These are phyloP conservation scores for Kwoniella bestiolae DNA, from an alignment of 768 basidiomycete species.

Conservation along the genomic window DNA sequence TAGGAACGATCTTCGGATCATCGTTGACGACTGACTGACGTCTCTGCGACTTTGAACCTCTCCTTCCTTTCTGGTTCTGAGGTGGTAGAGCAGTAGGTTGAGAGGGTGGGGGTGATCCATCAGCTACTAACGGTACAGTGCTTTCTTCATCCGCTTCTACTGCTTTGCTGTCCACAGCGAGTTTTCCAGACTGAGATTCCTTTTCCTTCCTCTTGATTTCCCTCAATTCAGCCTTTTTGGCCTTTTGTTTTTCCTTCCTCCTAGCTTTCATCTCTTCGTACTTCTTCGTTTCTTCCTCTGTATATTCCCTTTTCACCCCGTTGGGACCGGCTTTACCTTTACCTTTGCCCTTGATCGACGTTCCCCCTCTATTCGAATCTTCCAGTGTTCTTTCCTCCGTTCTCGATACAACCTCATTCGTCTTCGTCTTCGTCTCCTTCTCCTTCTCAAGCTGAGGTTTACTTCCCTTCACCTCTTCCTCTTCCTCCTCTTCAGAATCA, in stretches of 20 bases:
- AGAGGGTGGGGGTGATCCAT: neutral
- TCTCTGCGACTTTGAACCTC: constrained; percentile 2
- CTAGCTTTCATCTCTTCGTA: constrained; percentile 35
- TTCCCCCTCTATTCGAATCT: constrained; percentile 22
- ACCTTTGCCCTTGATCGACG: neutral
- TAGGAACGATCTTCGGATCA: constrained; percentile 88
- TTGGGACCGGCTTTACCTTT: constrained; percentile 12
- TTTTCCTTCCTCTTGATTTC: constrained; percentile 26
- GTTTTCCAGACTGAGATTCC: neutral
- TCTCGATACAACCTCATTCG: neutral
- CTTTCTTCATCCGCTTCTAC: constrained; percentile 1
- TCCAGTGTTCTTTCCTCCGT: constrained; percentile 25
- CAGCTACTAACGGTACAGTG: constrained; percentile 10
- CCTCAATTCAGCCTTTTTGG: constrained; percentile 29
- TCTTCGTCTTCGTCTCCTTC: constrained; percentile 19
- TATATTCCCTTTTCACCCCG: constrained; percentile 31
- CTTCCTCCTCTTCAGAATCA: constrained; percentile 25
- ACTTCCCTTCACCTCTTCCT: constrained; percentile 2
- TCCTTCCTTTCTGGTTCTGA: constrained; percentile 6
- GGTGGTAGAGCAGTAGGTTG: neutral
- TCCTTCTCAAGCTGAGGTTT: constrained; percentile 25
- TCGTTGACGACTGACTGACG: constrained; percentile 58
- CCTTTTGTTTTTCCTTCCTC: constrained; percentile 39
- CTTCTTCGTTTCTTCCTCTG: constrained; percentile 33
- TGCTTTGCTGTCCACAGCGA: constrained; percentile 7